Base-by-base conservation (phyloP, 441 rosid genomes). In the Pelargonium myrrhifolium region DNA sequence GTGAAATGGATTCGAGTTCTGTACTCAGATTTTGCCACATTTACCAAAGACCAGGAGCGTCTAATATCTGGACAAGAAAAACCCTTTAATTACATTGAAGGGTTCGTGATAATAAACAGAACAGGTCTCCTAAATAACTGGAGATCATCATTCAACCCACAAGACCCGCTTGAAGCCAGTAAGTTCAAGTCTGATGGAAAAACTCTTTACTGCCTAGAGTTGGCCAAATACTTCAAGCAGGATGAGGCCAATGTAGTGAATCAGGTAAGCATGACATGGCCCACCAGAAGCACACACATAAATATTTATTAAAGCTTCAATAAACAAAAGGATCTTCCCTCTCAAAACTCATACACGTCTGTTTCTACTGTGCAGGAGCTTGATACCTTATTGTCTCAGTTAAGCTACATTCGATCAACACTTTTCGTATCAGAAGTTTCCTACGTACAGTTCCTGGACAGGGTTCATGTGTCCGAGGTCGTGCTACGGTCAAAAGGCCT, bases 1-100 rank as follows among this genome's bases (percentile, higher is more conserved):
- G 97, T 88, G 40, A 88, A 86, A 73, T 94, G 99, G 99, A 86
- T 94, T 71, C 82, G 85, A 76, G 89, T 88, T 37, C 86, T 94
- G 49, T 91, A 91, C 73, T 79, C 89, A 14, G 91, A 94, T 26
- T 91, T 94, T 77, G 78, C 92, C 65, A 63, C 53, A 45, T 88
- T 94, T 73, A 80, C 96, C 77, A 79, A 66, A n/a, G 97, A 91
- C 77, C 99, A 94, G 77, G 97, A 94, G 78, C 75, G 71, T 70
- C 72, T 91, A 67, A 87, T 94, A 79, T 84, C 90, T n/a, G 56
- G 56, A 4, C 72, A 78, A 14, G 62, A 75, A 60, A 77, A 79
- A 56, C 64, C 87, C 67, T 89, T 94, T 6, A 90, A 94, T 76
- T 94, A 94, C 77, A 76, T 91, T 35, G 99, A 94, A 81, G 97